Base-by-base conservation (phyloP, 2,329 filamentous ascomycete species). In the Penicillium sp. region DNA sequence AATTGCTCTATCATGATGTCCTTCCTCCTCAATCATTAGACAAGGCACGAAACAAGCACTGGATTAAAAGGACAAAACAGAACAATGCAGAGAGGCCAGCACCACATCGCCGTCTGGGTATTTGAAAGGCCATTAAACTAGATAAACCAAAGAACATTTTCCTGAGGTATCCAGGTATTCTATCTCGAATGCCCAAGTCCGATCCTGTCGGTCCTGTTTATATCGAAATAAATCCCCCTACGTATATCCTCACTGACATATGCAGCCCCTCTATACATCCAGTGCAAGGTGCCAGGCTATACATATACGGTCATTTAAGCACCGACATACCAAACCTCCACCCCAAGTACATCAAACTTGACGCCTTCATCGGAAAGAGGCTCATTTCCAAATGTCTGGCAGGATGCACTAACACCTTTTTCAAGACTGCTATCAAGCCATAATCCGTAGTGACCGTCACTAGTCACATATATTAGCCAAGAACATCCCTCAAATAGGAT, bases 321-420 rank as follows among this genome's bases (percentile, higher is more conserved):
- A 26, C 94, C 93, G 64, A 97, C 83, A 69, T 90, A 91, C 94
- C 94, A 99, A 11, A 97, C 75, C 76, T 99, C 94, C 1, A 97
- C 89, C 1, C 91, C 93, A 31, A 97, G 71, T 12, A 99, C 84
- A 57, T 91, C 89, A 69, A 97, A 99, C 72, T 96, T 96, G 58
- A 87, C 86, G 1, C 93, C 94, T 68, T 95, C 90, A 53, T 97
- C 93, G 67, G 93, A 97, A 49, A 99, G 77, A 10, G 89, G 88
- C 77, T 97, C 92, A 65, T 99, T 99, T 0, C 91, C 91, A 76
- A 97, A 99, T 0, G 94, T 99, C 58, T 90, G 87, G 70, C 91
- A 96, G 4, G 84, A 81, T 40, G 88, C 86, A 67, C 90, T 96
- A 50, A 96, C 85, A 3, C 94, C 94, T 55, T 88, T 84, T 60